Evolutionary conservation across 495 filamentous ascomycete genomes (phyloP).

Genomic region (Penicillium herquei): DNA sequence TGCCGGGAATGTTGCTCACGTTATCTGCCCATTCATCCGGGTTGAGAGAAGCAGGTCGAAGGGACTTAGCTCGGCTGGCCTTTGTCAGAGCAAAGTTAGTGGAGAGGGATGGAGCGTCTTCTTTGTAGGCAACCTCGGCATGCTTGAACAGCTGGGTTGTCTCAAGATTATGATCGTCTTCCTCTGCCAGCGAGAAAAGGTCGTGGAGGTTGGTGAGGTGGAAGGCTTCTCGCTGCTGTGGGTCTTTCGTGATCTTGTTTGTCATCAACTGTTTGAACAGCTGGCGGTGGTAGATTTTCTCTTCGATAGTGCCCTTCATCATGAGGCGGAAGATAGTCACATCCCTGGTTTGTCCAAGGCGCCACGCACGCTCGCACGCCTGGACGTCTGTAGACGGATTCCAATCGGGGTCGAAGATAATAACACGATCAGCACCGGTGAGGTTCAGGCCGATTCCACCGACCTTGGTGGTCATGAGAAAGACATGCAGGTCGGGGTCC

Average conservation of each 20-base stretch:
- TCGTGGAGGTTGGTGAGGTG: conserved; percentile 84
- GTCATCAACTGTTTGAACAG: conserved; percentile 96
- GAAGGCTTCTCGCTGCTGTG: conserved; percentile 84
- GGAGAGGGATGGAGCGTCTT: conserved; percentile 6
- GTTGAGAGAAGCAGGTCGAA: conserved; percentile 17
- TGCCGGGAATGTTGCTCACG: conserved; percentile 52
- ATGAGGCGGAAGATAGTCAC: conserved; percentile 94
- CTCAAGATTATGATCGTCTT: conserved; percentile 70
- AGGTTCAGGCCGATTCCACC: conserved; percentile 92
- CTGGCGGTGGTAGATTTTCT: conserved; percentile 98
- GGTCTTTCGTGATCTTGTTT: conserved; percentile 90
- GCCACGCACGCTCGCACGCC: conserved; percentile 94
- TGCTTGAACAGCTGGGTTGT: conserved; percentile 82
- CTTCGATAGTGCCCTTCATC: conserved; percentile 96
- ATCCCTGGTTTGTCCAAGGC: conserved; percentile 88
- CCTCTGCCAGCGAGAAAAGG: conserved; percentile 76
- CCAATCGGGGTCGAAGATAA: conserved; percentile 98
- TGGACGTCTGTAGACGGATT: conserved; percentile 93
- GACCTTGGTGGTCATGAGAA: conserved; percentile 91
- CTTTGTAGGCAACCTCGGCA: conserved; percentile 65
- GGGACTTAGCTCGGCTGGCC: conserved; percentile 3
- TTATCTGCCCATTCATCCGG: conserved; percentile 22
- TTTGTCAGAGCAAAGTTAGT: not conserved
- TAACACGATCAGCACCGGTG: conserved; percentile 91
- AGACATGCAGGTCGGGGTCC: conserved; percentile 74